Base-by-base conservation (phyloP, 148 eudicot genomes). In the Vaccinium myrtillus region DNA sequence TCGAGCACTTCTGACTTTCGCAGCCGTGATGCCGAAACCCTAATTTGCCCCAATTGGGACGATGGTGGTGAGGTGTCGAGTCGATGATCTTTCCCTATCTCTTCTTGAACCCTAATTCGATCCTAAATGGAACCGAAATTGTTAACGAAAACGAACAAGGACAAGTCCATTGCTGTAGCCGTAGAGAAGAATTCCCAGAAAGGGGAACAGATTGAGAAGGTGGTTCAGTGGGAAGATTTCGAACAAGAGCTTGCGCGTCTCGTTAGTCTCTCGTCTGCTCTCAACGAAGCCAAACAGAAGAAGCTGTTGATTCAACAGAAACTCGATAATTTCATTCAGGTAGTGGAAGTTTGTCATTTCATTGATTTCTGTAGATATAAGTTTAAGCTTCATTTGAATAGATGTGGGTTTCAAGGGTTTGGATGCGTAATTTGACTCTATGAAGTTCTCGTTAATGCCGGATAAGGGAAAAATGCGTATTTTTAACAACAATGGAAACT, bases 201-300 rank as follows among this genome's bases (percentile, higher is more conserved):
- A 23, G 81, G 88, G 32, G 10, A 55, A 13, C 82, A 67, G 81
- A 90, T 58, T 19, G 84, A 77, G 81, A 91, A 90, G 78, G 87
- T 90, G 5, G 84, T 93, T 8, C 84, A 92, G 65, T 94, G 98
- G 99, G 97, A 96, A 81, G 98, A 95, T 89, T 95, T 85, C 79
- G 91, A 93, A 23, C 97, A 93, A 63, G 96, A 94, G 85, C 92
- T 96, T 14, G 96, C 91, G 4, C 91, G 94, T 50, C 51, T 96
- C 15, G 86, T 83, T 13, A 94, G 97, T 84, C 90, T 96, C 55
- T 92, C 99, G 4, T 94, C 93, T 49, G 95, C 97, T 32, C 87
- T 93, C 49, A 85, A 89, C 59, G 92, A 96, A 88, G 91, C 93
- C 43, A 90, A 84, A 56, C 79, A 88, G 0, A 93, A 90, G 69